Evolutionary conservation across 1,139 yeast genomes (phyloP).

Genomic region (Candida sp.): DNA sequence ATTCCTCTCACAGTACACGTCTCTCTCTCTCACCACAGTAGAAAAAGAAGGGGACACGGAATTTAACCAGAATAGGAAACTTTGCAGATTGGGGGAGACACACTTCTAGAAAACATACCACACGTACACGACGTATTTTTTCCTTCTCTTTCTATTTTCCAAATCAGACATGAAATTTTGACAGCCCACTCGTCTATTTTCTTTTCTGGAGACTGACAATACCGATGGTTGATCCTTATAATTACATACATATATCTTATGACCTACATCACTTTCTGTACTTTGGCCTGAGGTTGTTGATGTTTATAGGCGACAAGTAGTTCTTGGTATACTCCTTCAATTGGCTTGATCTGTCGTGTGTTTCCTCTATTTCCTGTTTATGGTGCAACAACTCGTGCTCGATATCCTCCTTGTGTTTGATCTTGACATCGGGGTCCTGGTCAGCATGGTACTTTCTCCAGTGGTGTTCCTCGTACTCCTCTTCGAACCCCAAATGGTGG

Average conservation of each 20-base stretch:
- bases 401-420: slow-evolving; percentile 86
- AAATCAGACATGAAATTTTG: background rate
- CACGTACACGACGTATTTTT: background rate
- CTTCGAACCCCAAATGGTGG: slow-evolving; percentile 94
- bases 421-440: slow-evolving; percentile 78
- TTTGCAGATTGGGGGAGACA: background rate
- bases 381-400: slow-evolving; percentile 92
- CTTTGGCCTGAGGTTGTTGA: slow-evolving; percentile 41
- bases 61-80: background rate
- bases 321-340: slow-evolving; percentile 35
- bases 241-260: too few species aligned
- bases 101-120: background rate
- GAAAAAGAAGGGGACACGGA: background rate
- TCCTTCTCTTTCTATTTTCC: too few species aligned
- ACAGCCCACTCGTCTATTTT: too few species aligned
- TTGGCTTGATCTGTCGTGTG: slow-evolving; percentile 60
- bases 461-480: slow-evolving; percentile 93
- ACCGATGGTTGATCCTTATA: too few species aligned
- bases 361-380: slow-evolving; percentile 77
- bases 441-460: slow-evolving; percentile 89
- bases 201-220: too few species aligned
- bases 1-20: background rate
- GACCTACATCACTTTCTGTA: slow-evolving; percentile 18
- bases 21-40: too few species aligned
- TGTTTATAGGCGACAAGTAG: slow-evolving; percentile 36